Conservation (phyloP, 352 stramenopile genomes). For the Phytopythium litorale region DNA sequence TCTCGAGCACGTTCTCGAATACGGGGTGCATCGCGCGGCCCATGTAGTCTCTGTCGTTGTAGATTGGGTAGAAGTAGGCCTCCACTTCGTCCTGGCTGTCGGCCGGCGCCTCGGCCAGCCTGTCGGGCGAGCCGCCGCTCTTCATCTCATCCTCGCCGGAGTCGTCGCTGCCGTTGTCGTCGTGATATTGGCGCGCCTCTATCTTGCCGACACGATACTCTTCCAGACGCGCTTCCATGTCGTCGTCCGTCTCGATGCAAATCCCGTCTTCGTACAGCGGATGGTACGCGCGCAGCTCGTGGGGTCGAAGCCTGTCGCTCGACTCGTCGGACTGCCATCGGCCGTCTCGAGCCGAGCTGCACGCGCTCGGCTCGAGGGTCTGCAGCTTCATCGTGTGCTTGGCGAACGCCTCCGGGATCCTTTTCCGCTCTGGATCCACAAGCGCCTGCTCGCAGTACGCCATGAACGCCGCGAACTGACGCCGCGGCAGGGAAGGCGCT, state of each 20-base stretch:
- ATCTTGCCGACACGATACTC: not conserved
- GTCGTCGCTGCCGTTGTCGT: slow-evolving; percentile 9
- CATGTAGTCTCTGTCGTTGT: slow-evolving; percentile 9
- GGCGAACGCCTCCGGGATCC: slow-evolving; percentile 36
- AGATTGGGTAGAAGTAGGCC: slow-evolving; percentile 58
- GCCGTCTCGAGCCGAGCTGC: not conserved
- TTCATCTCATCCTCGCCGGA: not conserved
- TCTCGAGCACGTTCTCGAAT: slow-evolving; percentile 56
- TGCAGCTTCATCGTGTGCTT: slow-evolving; percentile 45
- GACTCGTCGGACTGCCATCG: not conserved
- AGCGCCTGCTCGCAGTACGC: slow-evolving; percentile 49
- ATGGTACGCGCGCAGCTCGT: slow-evolving; percentile 44
- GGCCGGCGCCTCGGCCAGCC: not conserved
- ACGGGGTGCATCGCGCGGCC: slow-evolving; percentile 34
- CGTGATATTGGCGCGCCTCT: slow-evolving; percentile 2
- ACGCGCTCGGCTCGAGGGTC: slow-evolving; percentile 8
- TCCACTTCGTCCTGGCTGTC: slow-evolving; percentile 1
- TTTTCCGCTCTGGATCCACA: slow-evolving; percentile 24
- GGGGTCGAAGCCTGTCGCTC: slow-evolving; percentile 14
- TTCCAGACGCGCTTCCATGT: slow-evolving; percentile 50
- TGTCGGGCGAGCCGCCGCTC: not conserved
- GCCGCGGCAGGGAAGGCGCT: slow-evolving; percentile 28
- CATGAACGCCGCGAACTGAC: slow-evolving; percentile 44
- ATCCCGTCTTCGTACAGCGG: slow-evolving; percentile 49
- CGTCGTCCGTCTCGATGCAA: slow-evolving; percentile 38